Percentiles rank a stretch among this genome's conserved stretches.
phyloP scores from a whole-genome alignment of 768 basidiomycete species.

The Amanita polypyramis region DNA sequence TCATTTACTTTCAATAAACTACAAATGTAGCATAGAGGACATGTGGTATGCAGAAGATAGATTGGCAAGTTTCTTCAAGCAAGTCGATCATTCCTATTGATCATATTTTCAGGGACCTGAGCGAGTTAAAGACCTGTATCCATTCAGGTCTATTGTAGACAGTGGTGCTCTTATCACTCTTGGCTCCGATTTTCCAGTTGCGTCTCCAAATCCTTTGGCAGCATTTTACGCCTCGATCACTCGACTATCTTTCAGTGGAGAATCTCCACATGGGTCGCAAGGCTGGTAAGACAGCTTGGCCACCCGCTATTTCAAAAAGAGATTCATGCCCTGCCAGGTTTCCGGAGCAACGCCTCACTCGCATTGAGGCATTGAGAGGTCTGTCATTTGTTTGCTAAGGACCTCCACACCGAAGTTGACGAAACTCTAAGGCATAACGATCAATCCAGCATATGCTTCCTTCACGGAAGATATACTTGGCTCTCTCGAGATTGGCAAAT shows the following conservation, averaged over 20 bases:
- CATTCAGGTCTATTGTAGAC: slow-evolving; percentile 67
- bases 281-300: slow-evolving; percentile 57
- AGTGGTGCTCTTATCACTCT: slow-evolving; percentile 60
- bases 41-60: slow-evolving; percentile 88
- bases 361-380: slow-evolving; percentile 72
- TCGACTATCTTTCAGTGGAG: slow-evolving; percentile 55
- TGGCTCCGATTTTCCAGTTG: slow-evolving; percentile 89
- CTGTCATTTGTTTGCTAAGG: background rate
- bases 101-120: slow-evolving; percentile 52
- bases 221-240: slow-evolving; percentile 87
- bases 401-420: slow-evolving; percentile 1
- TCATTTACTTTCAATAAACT: background rate
- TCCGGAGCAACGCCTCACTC: slow-evolving; percentile 66
- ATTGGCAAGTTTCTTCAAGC: slow-evolving; percentile 35
- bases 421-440: slow-evolving; percentile 58
- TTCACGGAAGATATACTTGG: slow-evolving; percentile 68
- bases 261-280: slow-evolving; percentile 69
- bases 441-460: slow-evolving; percentile 80
- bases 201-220: slow-evolving; percentile 71
- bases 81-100: slow-evolving; percentile 1
- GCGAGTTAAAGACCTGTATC: slow-evolving; percentile 77
- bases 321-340: slow-evolving; percentile 40
- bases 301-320: background rate
- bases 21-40: slow-evolving; percentile 49
- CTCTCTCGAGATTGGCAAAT: slow-evolving; percentile 68